Base-by-base conservation (phyloP, 305 asterid species). In the Ilex paraguariensis region DNA sequence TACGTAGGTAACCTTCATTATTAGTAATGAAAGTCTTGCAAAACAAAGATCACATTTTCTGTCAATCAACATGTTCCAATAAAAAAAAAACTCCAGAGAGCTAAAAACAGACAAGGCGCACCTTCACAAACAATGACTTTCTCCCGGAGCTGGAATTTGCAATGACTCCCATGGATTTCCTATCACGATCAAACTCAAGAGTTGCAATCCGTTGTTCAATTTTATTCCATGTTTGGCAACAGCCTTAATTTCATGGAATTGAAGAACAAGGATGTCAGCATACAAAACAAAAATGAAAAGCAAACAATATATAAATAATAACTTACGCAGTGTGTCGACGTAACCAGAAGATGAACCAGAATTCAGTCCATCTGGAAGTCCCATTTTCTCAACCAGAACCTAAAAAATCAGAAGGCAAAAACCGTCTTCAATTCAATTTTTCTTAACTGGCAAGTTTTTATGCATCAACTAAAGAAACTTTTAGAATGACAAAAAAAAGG, bases 381-480 rank as follows among this genome's bases (percentile, higher is more conserved):
- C 99, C 97, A 94, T 94, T 80, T 94, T 94, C 84, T 94, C 99
- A 55, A 81, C 97, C 77, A 94, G 70, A 81, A 94, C 96, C 99
- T 94, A 80, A 64, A 61, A 10, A 46, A 36, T 36, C 7, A 4
- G 42, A 36, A 36, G 42, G 42, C 2, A 36, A 36, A 8, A 3
- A 36, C 6, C 6, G 0, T 36, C 42, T 4, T 36, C 6, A 8
- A 36, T 36, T 36, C 42, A 8, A 36, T 36, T 36, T 36, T 36
- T 36, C 6, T 36, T 36, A 36, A 5, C 42, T 4, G 9, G 9
- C 42, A 2, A 36, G 42, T 36, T 36, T 36, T 21, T 36, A 36
- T 4, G 42, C 42, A 36, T 36, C 42, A 36, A 36, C 42, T 2
- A 36, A 8, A 36, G 42, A 36, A 36, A 36, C 0, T 36, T 36